phyloP scores from a whole-genome alignment of 2,329 filamentous ascomycete species.

The Curvularia hawaiiensis region DNA sequence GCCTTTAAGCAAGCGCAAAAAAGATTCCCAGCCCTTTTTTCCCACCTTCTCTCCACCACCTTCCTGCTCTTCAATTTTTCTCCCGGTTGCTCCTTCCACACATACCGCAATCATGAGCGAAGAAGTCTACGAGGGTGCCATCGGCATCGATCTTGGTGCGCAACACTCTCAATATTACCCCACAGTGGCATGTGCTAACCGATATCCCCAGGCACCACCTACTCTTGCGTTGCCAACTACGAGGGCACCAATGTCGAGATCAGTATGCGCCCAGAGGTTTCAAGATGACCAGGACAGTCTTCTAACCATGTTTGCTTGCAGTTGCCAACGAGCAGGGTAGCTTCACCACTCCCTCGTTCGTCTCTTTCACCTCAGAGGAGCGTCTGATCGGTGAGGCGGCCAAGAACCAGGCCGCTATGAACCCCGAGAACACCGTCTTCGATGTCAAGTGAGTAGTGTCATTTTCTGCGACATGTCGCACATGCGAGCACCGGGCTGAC shows the following conservation, averaged over 20 bases:
- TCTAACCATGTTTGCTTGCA: constrained; percentile 44
- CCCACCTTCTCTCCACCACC: constrained; percentile 40
- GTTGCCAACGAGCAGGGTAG: constrained; percentile 99
- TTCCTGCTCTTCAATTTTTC: constrained; percentile 32
- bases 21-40: constrained; percentile 27
- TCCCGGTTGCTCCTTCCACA: constrained; percentile 38
- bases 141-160: constrained; percentile 98
- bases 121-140: constrained; percentile 99
- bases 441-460: constrained; percentile 86
- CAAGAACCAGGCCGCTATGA: constrained; percentile 99
- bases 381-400: constrained; percentile 98
- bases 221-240: constrained; percentile 99
- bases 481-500: constrained; percentile 36
- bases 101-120: constrained; percentile 76
- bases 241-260: constrained; percentile 99
- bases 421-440: constrained; percentile 97
- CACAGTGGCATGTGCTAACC: constrained; percentile 42
- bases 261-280: constrained; percentile 62
- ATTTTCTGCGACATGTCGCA: not conserved
- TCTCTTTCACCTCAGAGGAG: constrained; percentile 98
- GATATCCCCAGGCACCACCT: constrained; percentile 80
- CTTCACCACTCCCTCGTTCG: constrained; percentile 98
- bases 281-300: constrained; percentile 7
- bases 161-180: constrained; percentile 29
- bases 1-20: constrained; percentile 21